These are phyloP conservation scores for Flueggea neowawraea DNA, from an alignment of 441 rosid genomes.

Conservation along the genomic window DNA sequence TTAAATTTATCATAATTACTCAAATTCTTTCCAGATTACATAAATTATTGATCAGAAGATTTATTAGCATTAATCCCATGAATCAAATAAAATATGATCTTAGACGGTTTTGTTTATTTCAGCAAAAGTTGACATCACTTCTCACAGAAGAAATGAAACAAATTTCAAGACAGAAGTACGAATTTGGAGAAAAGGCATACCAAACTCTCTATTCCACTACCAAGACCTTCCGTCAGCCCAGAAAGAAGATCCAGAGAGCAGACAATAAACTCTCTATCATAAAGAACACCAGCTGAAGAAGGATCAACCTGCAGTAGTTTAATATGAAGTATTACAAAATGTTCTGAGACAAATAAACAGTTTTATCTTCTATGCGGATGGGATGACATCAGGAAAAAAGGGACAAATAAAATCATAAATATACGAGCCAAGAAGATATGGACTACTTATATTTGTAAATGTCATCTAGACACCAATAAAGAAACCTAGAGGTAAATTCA, in stretches of 20 bases:
- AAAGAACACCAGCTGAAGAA: conserved; percentile 69
- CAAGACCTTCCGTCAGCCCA: conserved; percentile 96
- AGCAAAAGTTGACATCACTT: background rate
- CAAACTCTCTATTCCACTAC: conserved; percentile 92
- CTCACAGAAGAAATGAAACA: conserved; percentile 3
- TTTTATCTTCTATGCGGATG: no score
- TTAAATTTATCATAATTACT: no score
- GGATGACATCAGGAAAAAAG: no score
- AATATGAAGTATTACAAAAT: background rate
- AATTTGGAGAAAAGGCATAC: conserved; percentile 35
- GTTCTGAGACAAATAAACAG: no score
- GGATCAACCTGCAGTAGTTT: conserved; percentile 67
- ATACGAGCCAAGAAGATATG: no score
- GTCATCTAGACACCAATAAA: no score
- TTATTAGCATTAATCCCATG: background rate
- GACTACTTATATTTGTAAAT: no score
- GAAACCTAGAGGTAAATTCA: no score
- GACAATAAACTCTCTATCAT: conserved; percentile 88
- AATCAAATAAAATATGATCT: background rate
- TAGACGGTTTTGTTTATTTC: background rate
- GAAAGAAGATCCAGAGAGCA: conserved; percentile 97
- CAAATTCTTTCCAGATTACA: no score
- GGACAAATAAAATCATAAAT: no score
- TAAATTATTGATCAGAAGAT: no score
- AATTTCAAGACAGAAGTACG: conserved; percentile 1